phyloP scores from a whole-genome alignment of 768 basidiomycete species.

The Pleurotus citrinopileatus region DNA sequence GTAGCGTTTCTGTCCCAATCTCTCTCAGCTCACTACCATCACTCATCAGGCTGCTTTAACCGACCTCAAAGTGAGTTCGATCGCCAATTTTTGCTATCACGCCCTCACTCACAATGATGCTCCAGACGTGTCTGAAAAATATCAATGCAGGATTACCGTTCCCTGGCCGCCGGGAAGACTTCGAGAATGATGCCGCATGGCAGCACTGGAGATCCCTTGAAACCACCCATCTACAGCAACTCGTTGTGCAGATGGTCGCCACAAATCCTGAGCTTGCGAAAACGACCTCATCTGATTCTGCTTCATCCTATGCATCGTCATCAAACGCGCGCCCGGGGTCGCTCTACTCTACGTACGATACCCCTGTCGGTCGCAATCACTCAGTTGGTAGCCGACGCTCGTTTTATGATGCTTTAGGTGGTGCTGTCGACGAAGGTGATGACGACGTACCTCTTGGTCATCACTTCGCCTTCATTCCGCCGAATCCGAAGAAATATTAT shows the following conservation, averaged over 20 bases:
- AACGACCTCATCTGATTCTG: conserved; percentile 59
- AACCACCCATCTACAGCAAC: conserved; percentile 79
- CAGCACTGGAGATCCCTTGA: conserved; percentile 81
- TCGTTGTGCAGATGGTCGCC: conserved; percentile 85
- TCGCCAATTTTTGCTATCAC: neutral
- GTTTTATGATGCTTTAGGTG: conserved; percentile 34
- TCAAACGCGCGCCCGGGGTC: conserved; percentile 54
- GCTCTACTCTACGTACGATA: conserved; percentile 43
- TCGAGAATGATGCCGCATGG: conserved; percentile 80
- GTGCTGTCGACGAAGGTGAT: conserved; percentile 40
- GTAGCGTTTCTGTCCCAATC: conserved; percentile 6
- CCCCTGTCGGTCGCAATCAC: conserved; percentile 42
- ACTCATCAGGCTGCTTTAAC: conserved; percentile 68
- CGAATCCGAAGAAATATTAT: conserved; percentile 84
- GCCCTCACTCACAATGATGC: conserved; percentile 14
- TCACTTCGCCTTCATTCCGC: conserved; percentile 88
- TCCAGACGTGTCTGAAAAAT: conserved; percentile 85
- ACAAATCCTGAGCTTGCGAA: conserved; percentile 85
- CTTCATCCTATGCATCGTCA: conserved; percentile 42
- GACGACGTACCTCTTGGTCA: conserved; percentile 72
- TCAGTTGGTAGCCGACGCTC: conserved; percentile 74
- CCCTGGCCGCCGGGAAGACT: conserved; percentile 86
- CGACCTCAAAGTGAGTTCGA: conserved; percentile 71
- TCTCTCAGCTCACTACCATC: conserved; percentile 4
- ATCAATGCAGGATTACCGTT: conserved; percentile 82